Evolutionary conservation across 805 yeast species (phyloP).

Genomic region (Lipomyces yamadae): DNA sequence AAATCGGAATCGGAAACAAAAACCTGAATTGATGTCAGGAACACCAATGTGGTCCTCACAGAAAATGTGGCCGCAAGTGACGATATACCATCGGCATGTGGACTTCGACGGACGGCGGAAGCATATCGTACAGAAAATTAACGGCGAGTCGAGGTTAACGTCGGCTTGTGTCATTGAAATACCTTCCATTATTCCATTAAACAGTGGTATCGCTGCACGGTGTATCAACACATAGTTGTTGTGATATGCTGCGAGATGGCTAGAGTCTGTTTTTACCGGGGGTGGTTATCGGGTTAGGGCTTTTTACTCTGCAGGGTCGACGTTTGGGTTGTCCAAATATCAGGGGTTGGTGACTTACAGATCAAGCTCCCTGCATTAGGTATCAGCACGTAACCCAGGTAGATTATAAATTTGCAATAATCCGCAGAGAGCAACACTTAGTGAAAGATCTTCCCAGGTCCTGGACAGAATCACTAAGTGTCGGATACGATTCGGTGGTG

Average conservation of each 20-base stretch:
- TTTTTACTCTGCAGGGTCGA: not conserved
- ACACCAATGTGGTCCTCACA: constrained; percentile 24
- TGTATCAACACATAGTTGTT: not conserved
- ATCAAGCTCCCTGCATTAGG: too few species aligned
- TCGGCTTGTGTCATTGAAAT: not conserved
- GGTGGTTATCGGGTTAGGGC: not conserved
- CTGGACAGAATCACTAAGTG: too few species aligned
- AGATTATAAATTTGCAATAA: too few species aligned
- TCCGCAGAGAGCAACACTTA: too few species aligned
- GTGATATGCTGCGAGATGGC: not conserved
- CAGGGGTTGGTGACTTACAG: not conserved
- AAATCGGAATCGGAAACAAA: not conserved
- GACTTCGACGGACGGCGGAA: constrained; percentile 12
- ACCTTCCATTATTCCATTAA: not conserved
- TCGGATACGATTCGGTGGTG: too few species aligned
- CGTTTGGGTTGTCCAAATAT: not conserved
- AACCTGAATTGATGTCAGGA: constrained; percentile 14
- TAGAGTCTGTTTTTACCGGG: not conserved
- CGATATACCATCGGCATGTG: constrained; percentile 14
- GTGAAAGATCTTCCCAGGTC: too few species aligned
- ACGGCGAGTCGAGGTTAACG: constrained; percentile 14
- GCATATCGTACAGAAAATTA: constrained; percentile 28
- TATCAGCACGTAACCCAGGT: too few species aligned
- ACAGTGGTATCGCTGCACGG: not conserved
- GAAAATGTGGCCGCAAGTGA: constrained; percentile 29